Evolutionary conservation across 2,329 filamentous ascomycete genomes (phyloP), one percentile per base, ranked within the genome.

Genomic region (Phoma sp.): DNA sequence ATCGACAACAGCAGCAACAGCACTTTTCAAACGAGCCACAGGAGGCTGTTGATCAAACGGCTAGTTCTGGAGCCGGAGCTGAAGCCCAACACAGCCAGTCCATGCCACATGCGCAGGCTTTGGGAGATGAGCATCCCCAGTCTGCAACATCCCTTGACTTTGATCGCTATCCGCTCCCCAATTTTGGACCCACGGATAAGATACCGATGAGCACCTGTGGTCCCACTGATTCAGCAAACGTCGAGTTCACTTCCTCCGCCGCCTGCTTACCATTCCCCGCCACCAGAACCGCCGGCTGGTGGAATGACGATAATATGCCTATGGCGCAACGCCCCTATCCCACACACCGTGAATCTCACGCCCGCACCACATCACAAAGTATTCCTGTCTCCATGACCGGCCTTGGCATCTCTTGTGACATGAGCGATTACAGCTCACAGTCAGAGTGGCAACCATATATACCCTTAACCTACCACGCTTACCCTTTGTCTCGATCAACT

Each of bases 161-260:
- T n/a, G n/a, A n/a, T n/a, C n/a, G n/a, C n/a, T n/a, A n/a, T n/a
- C n/a, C n/a, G n/a, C n/a, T n/a, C n/a, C n/a, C n/a, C n/a, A n/a
- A n/a, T n/a, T n/a, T n/a, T n/a, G n/a, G n/a, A n/a, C n/a, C n/a
- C n/a, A n/a, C n/a, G n/a, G n/a, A n/a, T 28, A 62, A 64, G 2
- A 56, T 74, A 37, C 54, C 68, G 14, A 68, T 67, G 56, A 57
- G 60, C 20, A 60, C 68, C 46, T 75, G 72, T 73, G 68, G 56
- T n/a, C 57, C 67, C 20, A 66, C 67, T 18, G 54, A 66, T 3
- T 64, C 66, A 20, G 57, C 64, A 5, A 62, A 56, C 18, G 51
- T 75, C 12, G 68, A 74, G 7, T 74, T 71, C 48, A 45, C 56
- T 5, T 73, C 69, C 38, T 65, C 72, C 61, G 60, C 67, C 57